phyloP scores from a whole-genome alignment of 1,284 basidiomycete genomes.

The Trichosporon sp. region DNA sequence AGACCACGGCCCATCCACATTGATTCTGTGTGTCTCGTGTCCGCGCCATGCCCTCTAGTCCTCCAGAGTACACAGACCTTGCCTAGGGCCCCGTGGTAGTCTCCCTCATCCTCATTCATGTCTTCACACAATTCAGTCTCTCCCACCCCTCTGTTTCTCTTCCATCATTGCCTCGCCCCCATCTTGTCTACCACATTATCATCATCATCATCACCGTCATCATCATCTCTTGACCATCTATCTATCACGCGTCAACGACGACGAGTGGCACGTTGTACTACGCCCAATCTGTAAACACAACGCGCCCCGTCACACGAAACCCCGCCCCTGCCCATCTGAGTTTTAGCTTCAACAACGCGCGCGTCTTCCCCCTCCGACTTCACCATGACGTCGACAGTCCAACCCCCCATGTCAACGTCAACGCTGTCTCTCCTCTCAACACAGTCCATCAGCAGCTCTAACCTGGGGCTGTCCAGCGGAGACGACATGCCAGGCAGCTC shows the following conservation, averaged over 20 bases:
- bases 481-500: slow-evolving; percentile 23
- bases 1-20: no score
- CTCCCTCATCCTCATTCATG: not conserved
- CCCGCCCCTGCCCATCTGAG: slow-evolving; percentile 8
- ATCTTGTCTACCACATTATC: no score
- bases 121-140: slow-evolving; percentile 7
- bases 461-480: slow-evolving; percentile 24
- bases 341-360: slow-evolving; percentile 1
- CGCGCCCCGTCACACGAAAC: slow-evolving; percentile 6
- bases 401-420: slow-evolving; percentile 15
- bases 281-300: not conserved
- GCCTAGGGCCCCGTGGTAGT: slow-evolving; percentile 1
- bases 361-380: not conserved
- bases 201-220: not conserved
- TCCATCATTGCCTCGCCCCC: not conserved
- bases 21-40: no score
- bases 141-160: not conserved
- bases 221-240: not conserved
- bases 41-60: not conserved
- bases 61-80: not conserved
- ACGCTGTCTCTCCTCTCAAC: slow-evolving; percentile 10
- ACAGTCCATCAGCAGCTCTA: slow-evolving; percentile 17
- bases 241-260: not conserved
- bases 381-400: not conserved
- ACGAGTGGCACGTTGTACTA: not conserved